phyloP scores from a whole-genome alignment of 306 rosid species.

The Vigna trinervia region DNA sequence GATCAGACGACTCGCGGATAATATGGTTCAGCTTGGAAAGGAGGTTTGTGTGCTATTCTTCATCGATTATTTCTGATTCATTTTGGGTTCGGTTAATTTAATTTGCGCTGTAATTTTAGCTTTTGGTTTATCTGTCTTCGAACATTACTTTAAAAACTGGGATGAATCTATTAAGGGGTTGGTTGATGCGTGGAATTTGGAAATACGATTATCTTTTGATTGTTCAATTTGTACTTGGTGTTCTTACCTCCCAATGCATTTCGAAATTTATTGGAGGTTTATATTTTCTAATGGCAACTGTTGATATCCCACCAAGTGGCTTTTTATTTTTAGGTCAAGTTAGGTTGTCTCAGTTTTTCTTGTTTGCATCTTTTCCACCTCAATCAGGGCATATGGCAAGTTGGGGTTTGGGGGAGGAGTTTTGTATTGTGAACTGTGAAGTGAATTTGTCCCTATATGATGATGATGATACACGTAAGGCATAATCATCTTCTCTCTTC shows the following conservation, averaged over 20 bases:
- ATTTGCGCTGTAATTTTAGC: constrained; percentile 3
- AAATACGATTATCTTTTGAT: background rate
- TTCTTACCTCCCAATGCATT: background rate
- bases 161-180: background rate
- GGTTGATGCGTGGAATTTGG: background rate
- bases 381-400: constrained; percentile 2
- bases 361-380: constrained; percentile 5
- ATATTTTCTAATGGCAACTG: background rate
- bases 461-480: background rate
- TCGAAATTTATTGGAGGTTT: background rate
- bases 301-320: background rate
- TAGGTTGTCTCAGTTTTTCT: constrained; percentile 1
- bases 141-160: background rate
- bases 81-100: constrained; percentile 1
- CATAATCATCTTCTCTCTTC: background rate
- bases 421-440: background rate
- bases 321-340: background rate
- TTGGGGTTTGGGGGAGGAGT: background rate
- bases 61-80: background rate
- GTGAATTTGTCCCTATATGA: background rate
- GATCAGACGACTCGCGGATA: constrained; percentile 86
- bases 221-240: constrained; percentile 5
- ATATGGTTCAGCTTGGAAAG: constrained; percentile 94
- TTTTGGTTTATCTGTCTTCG: background rate
- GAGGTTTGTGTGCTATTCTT: constrained; percentile 53